Conservation (phyloP, 768 basidiomycete genomes). For the Boletus huronensis region DNA sequence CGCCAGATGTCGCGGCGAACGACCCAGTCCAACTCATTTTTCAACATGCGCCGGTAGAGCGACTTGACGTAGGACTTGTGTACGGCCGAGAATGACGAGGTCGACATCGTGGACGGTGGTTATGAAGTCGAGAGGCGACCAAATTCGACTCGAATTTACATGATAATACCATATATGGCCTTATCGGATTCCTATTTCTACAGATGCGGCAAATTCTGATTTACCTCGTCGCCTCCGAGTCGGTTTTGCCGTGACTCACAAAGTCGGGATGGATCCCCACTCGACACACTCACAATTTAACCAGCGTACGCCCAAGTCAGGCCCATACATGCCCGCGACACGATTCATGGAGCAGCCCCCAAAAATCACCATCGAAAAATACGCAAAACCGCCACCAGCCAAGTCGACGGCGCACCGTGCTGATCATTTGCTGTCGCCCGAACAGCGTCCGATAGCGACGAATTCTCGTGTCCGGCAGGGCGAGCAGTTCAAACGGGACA, state of each 20-base stretch:
- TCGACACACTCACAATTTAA: constrained; percentile 75
- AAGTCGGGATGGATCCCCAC: constrained; percentile 65
- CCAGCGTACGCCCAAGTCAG: constrained; percentile 63
- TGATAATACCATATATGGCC: constrained; percentile 16
- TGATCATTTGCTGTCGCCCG: constrained; percentile 15
- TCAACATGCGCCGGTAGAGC: constrained; percentile 83
- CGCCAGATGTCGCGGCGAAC: constrained; percentile 86
- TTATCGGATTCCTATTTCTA: neutral
- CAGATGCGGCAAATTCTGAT: neutral
- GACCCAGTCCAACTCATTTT: constrained; percentile 88
- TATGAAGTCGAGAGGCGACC: neutral
- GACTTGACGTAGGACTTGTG: constrained; percentile 88
- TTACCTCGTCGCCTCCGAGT: neutral
- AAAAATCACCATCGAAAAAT: constrained; percentile 43
- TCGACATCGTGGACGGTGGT: constrained; percentile 41
- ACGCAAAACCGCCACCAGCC: constrained; percentile 37
- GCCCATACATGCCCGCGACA: constrained; percentile 46
- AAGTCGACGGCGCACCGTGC: constrained; percentile 17
- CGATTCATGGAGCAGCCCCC: constrained; percentile 44
- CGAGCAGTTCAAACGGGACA: constrained; percentile 72
- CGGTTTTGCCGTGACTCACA: neutral
- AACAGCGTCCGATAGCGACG: constrained; percentile 63
- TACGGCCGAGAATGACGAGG: constrained; percentile 63
- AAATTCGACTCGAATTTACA: constrained; percentile 7
- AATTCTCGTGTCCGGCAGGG: constrained; percentile 77